Evolutionary conservation across 306 rosid species (phyloP).

Genomic region (Erythrophleum fordii): DNA sequence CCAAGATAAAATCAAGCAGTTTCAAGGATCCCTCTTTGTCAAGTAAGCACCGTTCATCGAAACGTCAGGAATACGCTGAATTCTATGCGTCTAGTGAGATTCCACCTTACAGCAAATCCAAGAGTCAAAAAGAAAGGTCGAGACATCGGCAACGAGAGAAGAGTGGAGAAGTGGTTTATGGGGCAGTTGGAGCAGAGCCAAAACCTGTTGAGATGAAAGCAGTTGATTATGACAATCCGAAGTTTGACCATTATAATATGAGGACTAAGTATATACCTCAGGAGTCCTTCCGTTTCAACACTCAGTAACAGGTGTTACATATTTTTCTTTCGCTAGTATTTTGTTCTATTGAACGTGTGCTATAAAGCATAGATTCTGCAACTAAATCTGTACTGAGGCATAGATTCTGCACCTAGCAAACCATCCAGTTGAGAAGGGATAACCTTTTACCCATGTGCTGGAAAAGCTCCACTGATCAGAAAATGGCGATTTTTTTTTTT

Average conservation of each 20-base stretch:
- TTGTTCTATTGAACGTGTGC: slow-evolving; percentile 44
- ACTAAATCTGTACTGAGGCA: slow-evolving; percentile 32
- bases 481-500: no score
- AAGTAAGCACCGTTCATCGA: slow-evolving; percentile 80
- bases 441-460: slow-evolving; percentile 11
- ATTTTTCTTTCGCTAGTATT: slow-evolving; percentile 21
- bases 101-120: slow-evolving; percentile 66
- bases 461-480: not conserved
- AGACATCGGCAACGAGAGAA: slow-evolving; percentile 86
- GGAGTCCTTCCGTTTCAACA: slow-evolving; percentile 56
- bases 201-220: slow-evolving; percentile 61
- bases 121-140: slow-evolving; percentile 84
- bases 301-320: slow-evolving; percentile 36
- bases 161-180: slow-evolving; percentile 68
- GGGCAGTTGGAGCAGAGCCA: slow-evolving; percentile 56
- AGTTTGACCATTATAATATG: slow-evolving; percentile 74
- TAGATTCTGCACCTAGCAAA: slow-evolving; percentile 30
- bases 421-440: slow-evolving; percentile 25
- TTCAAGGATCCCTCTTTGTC: slow-evolving; percentile 79
- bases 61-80: slow-evolving; percentile 70
- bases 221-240: slow-evolving; percentile 52
- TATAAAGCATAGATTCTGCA: slow-evolving; percentile 28
- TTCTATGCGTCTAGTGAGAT: slow-evolving; percentile 78
- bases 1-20: slow-evolving; percentile 77
- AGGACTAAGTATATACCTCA: slow-evolving; percentile 67